A percentile compares a stretch with the other conserved stretches of the same genome.
These are phyloP conservation scores for Lentinula boryana DNA, from an alignment of 768 basidiomycete genomes.

Conservation along the genomic window DNA sequence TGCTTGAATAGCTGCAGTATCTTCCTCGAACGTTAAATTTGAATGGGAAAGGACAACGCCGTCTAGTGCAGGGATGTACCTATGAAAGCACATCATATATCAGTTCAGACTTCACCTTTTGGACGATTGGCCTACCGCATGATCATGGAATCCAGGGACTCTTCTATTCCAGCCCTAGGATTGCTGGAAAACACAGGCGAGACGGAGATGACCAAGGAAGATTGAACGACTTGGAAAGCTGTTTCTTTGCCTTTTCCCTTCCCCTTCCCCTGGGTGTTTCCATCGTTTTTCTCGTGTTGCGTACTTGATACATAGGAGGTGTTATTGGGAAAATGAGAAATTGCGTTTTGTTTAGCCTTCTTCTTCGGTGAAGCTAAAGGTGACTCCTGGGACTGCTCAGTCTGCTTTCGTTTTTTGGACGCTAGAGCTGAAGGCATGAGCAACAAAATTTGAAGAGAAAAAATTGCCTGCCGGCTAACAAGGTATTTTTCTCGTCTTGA, in stretches of 20 bases:
- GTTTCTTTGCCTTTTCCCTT: constrained; percentile 29
- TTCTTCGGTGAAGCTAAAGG: constrained; percentile 25
- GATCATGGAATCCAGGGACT: constrained; percentile 90
- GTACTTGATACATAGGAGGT: neutral
- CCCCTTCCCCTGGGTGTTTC: constrained; percentile 24
- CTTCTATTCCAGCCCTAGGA: constrained; percentile 70
- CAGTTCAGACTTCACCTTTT: neutral
- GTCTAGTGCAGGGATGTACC: constrained; percentile 81
- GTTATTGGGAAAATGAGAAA: constrained; percentile 13
- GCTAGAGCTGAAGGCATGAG: constrained; percentile 8
- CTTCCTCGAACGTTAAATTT: constrained; percentile 59
- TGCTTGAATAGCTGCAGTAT: constrained; percentile 60
- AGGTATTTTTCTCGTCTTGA: neutral
- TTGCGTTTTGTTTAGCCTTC: constrained; percentile 27
- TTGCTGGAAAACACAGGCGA: constrained; percentile 77
- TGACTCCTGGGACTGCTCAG: constrained; percentile 15
- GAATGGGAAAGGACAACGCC: constrained; percentile 89
- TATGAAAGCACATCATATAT: constrained; percentile 22
- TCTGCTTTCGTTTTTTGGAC: constrained; percentile 48
- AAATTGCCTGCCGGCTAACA: neutral
- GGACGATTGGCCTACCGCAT: constrained; percentile 67
- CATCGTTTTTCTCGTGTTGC: neutral
- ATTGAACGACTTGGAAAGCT: constrained; percentile 58
- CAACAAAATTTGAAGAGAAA: neutral
- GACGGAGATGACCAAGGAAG: constrained; percentile 68